A percentile compares a stretch with the other conserved stretches of the same genome.
These are phyloP conservation scores for Kokia cookei DNA, from an alignment of 441 rosid genomes.

Conservation along the genomic window DNA sequence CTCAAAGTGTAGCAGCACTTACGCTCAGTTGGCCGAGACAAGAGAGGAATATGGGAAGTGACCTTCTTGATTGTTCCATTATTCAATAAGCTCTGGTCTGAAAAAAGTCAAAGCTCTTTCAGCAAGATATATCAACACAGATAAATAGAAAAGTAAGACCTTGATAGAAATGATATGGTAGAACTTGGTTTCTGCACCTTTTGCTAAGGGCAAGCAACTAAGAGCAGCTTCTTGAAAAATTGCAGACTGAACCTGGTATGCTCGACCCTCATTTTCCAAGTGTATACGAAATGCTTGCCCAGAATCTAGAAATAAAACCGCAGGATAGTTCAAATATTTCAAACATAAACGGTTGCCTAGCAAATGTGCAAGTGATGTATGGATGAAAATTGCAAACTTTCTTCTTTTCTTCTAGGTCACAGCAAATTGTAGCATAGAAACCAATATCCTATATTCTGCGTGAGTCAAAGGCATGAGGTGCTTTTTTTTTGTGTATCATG, in stretches of 20 bases:
- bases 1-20: conserved; percentile 22
- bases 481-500: conserved; percentile 4
- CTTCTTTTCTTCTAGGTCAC: not conserved
- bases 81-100: conserved; percentile 33
- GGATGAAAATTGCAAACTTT: not conserved
- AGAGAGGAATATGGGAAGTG: conserved; percentile 45
- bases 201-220: conserved; percentile 36
- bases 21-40: conserved; percentile 84
- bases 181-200: conserved; percentile 28
- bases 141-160: not conserved
- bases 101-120: conserved; percentile 13
- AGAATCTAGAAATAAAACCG: conserved; percentile 40
- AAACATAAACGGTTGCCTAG: not conserved
- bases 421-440: not conserved
- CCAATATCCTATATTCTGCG: not conserved
- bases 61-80: conserved; percentile 33
- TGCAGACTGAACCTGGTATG: conserved; percentile 64
- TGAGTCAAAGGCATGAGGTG: not conserved
- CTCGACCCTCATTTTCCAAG: conserved; percentile 53
- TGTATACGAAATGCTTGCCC: conserved; percentile 50
- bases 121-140: conserved; percentile 13
- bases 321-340: not conserved
- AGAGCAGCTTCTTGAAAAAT: conserved; percentile 65
- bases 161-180: not conserved
- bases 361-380: not conserved